These are phyloP conservation scores for Apiotrichum montevideense DNA, from an alignment of 1,284 basidiomycete species.

Conservation along the genomic window DNA sequence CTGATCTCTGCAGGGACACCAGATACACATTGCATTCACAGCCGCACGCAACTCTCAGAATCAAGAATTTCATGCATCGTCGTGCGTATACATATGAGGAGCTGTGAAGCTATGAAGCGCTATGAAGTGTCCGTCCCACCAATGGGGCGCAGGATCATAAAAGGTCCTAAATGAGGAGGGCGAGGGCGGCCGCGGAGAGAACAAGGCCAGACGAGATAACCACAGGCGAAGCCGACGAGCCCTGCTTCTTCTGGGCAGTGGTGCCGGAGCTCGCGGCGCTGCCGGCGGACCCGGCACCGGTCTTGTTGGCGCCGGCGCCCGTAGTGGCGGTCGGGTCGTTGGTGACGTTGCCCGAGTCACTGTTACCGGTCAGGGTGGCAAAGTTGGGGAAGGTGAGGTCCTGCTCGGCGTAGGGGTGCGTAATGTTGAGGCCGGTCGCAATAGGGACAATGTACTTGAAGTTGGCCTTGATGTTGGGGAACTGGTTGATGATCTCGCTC, in stretches of 20 bases:
- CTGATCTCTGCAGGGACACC: too few relatives aligned
- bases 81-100: too few relatives aligned
- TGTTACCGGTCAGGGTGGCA: conserved; percentile 16
- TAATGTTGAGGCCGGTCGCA: conserved; percentile 44
- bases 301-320: background rate
- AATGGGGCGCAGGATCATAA: too few relatives aligned
- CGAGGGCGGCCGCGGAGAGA: background rate
- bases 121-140: too few relatives aligned
- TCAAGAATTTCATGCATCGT: too few relatives aligned
- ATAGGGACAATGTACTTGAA: conserved; percentile 46
- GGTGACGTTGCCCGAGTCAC: too few relatives aligned
- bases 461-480: conserved; percentile 35
- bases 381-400: conserved; percentile 42
- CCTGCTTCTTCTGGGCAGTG: too few relatives aligned
- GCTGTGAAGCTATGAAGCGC: too few relatives aligned
- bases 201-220: background rate
- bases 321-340: background rate
- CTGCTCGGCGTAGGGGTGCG: conserved; percentile 49
- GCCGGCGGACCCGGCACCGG: background rate
- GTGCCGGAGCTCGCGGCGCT: background rate
- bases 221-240: background rate
- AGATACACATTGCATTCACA: too few relatives aligned
- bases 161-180: too few relatives aligned
- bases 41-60: too few relatives aligned
- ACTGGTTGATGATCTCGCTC: conserved; percentile 34